A percentile compares a stretch with the other conserved stretches of the same genome.
These are phyloP conservation scores for Musa acuminata DNA, from an alignment of 176 grass and related monocot genomes.

Conservation along the genomic window DNA sequence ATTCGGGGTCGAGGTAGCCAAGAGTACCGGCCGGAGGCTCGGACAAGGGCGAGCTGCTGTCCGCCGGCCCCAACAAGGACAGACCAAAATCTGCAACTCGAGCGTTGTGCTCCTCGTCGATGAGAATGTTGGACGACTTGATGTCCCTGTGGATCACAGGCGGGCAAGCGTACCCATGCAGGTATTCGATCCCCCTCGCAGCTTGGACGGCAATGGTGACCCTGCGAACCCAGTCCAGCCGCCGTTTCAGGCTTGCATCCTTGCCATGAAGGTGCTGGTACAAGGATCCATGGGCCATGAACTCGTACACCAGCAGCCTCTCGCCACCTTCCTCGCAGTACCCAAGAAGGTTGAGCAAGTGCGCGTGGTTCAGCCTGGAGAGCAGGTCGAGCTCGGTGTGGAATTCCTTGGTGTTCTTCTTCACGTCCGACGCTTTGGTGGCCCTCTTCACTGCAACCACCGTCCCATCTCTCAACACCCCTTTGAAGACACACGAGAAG, in stretches of 20 bases:
- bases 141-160: slow-evolving; percentile 96
- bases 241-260: slow-evolving; percentile 53
- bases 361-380: slow-evolving; percentile 91
- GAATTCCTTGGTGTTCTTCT: slow-evolving; percentile 95
- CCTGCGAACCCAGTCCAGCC: slow-evolving; percentile 66
- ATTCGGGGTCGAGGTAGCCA: slow-evolving; percentile 93
- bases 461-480: slow-evolving; percentile 73
- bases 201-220: slow-evolving; percentile 98
- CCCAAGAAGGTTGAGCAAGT: slow-evolving; percentile 85
- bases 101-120: slow-evolving; percentile 95
- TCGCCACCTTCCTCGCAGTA: slow-evolving; percentile 91
- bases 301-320: slow-evolving; percentile 93
- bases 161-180: slow-evolving; percentile 97
- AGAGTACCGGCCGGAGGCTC: slow-evolving; percentile 89
- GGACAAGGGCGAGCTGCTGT: slow-evolving; percentile 71
- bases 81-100: slow-evolving; percentile 90
- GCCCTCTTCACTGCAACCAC: slow-evolving; percentile 87
- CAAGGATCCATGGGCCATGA: slow-evolving; percentile 96
- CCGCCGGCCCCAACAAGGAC: slow-evolving; percentile 78
- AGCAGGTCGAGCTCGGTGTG: slow-evolving; percentile 89
- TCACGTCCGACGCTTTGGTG: slow-evolving; percentile 76
- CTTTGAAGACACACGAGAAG: slow-evolving; percentile 94
- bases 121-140: slow-evolving; percentile 96
- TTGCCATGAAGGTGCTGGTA: slow-evolving; percentile 85
- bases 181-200: slow-evolving; percentile 83